Evolutionary conservation across 352 stramenopile species (phyloP), one percentile per base, ranked within the genome.

Genomic region (Phytophthora tentaculata): DNA sequence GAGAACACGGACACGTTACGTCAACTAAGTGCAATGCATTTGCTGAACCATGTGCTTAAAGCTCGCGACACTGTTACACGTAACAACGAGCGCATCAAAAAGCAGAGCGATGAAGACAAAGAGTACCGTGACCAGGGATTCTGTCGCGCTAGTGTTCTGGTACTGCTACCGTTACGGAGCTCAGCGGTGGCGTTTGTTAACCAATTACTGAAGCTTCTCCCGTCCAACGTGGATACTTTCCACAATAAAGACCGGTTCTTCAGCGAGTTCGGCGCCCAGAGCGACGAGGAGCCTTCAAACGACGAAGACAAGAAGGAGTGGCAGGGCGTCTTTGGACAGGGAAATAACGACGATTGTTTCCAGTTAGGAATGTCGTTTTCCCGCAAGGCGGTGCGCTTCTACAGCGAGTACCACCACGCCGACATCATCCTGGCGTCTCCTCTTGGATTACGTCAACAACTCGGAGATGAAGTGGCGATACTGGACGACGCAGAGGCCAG

Each of bases 311-410:
- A 80, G 47, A 90, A 90, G 49, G 83, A 90, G 59, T 94, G 86
- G 86, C 84, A 92, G 61, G 73, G 81, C 16, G 82, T 94, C 22
- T 92, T 94, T 35, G 56, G 71, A 7, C 69, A 81, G 8, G 86
- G 86, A 39, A 92, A 94, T 68, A 92, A 91, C 57, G 86, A 94
- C 68, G 86, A 94, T 73, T 88, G 76, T 51, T 94, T 94, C 65
- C 86, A 94, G 59, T 71, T 92, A 29, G 86, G 86, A 0, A 48
- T 94, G 23, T 89, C 84, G 4, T 79, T 94, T 29, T 87, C 86
- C 2, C 78, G 86, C 17, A 89, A 86, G 43, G 69, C 71, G 2
- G 59, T 94, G 47, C 83, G 82, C 3, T 91, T 94, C 56, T 94
- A 91, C 73, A 91, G 84, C 64, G 86, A 89, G 48, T 94, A 92